These are phyloP conservation scores for Diaporthe ampelina DNA, from an alignment of 2,329 filamentous ascomycete species.

Conservation along the genomic window DNA sequence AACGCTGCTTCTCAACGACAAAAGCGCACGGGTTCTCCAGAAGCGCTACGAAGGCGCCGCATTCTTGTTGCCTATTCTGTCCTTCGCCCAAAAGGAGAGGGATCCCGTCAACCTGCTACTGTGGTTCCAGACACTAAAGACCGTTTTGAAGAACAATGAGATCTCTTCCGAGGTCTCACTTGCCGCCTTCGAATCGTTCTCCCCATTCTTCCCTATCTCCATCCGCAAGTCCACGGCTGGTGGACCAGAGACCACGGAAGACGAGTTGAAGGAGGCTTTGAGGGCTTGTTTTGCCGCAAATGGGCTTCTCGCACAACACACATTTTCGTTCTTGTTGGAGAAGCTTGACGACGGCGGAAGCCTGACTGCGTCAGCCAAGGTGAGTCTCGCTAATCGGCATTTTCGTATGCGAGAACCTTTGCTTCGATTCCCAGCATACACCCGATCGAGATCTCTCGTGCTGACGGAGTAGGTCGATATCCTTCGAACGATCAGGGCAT, in stretches of 20 bases:
- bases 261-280: slow-evolving; percentile 67
- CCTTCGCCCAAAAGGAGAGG: slow-evolving; percentile 59
- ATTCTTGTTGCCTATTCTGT: slow-evolving; percentile 57
- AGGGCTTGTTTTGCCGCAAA: slow-evolving; percentile 68
- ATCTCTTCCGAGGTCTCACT: slow-evolving; percentile 61
- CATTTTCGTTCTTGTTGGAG: slow-evolving; percentile 67
- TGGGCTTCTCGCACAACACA: slow-evolving; percentile 58
- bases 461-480: slow-evolving; percentile 62
- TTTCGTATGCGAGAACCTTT: not conserved
- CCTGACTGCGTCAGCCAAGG: slow-evolving; percentile 71
- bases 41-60: slow-evolving; percentile 29
- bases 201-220: slow-evolving; percentile 73
- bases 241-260: slow-evolving; percentile 64
- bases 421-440: not conserved
- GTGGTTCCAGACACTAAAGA: slow-evolving; percentile 67
- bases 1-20: slow-evolving; percentile 16
- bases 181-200: slow-evolving; percentile 68
- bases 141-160: slow-evolving; percentile 61
- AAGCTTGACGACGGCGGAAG: slow-evolving; percentile 72
- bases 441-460: not conserved
- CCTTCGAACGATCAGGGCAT: slow-evolving; percentile 67
- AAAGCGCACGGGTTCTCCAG: slow-evolving; percentile 44
- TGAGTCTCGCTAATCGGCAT: slow-evolving; percentile 43
- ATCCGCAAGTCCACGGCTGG: slow-evolving; percentile 65
- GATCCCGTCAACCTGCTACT: slow-evolving; percentile 69